These are phyloP conservation scores for Jasminum sambac DNA, from an alignment of 257 asterid species.

Conservation along the genomic window DNA sequence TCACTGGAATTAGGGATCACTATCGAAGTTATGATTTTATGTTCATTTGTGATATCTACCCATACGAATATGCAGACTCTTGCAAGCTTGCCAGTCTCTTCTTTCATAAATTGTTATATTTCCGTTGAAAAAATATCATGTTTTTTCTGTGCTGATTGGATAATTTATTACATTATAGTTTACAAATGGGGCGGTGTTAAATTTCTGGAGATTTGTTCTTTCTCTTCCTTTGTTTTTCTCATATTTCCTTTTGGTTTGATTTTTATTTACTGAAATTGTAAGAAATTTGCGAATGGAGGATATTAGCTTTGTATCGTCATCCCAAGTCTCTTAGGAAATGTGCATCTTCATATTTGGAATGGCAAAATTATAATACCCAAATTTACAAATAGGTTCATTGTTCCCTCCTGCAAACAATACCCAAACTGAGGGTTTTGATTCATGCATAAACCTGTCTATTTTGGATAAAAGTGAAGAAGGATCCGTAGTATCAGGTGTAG, in stretches of 20 bases:
- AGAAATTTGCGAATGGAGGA: not conserved
- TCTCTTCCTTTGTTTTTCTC: not conserved
- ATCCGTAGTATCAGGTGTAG: not conserved
- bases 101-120: not conserved
- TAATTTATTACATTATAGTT: not conserved
- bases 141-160: not conserved
- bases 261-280: not conserved
- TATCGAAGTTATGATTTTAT: not conserved
- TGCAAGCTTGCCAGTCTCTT: not conserved
- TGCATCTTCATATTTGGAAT: conserved; percentile 1
- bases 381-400: not conserved
- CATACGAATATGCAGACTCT: not conserved
- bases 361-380: not conserved
- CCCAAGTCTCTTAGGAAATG: not conserved
- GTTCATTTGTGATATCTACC: not conserved
- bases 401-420: not conserved
- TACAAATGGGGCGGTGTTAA: not conserved
- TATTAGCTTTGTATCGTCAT: not conserved
- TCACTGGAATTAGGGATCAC: not conserved
- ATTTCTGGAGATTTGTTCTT: not conserved
- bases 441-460: not conserved
- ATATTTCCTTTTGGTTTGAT: not conserved
- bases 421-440: not conserved
- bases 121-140: not conserved
- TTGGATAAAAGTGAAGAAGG: not conserved